Conservation (phyloP, 2,329 filamentous ascomycete genomes). For the Colletotrichum sp. region DNA sequence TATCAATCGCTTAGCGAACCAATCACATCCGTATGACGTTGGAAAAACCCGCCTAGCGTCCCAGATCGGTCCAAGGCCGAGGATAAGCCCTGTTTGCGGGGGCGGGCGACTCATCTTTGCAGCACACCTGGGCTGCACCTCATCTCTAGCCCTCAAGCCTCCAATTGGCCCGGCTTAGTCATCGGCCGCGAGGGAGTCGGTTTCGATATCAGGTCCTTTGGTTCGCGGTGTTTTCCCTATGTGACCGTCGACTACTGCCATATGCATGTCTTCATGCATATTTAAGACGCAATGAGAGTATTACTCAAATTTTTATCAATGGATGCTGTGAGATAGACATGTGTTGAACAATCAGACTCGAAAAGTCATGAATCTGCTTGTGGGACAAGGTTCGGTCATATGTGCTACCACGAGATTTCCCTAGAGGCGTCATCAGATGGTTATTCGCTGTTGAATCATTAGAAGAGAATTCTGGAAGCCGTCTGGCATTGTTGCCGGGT, state of each 20-base stretch:
- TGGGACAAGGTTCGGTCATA: too few relatives aligned
- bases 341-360: too few relatives aligned
- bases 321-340: too few relatives aligned
- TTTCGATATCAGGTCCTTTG: background rate
- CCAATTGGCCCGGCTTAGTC: constrained; percentile 9
- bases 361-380: too few relatives aligned
- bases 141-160: background rate
- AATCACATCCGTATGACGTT: constrained; percentile 40
- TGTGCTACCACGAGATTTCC: too few relatives aligned
- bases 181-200: background rate
- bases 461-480: too few relatives aligned
- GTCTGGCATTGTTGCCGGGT: too few relatives aligned
- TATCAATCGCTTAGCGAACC: constrained; percentile 30
- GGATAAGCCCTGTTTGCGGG: constrained; percentile 21
- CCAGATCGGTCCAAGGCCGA: constrained; percentile 19
- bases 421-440: too few relatives aligned
- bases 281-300: background rate
- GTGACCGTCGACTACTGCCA: background rate
- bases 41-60: constrained; percentile 27
- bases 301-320: too few relatives aligned
- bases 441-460: too few relatives aligned
- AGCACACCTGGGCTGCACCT: background rate
- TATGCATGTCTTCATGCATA: background rate
- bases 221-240: fast-evolving
- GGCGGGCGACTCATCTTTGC: constrained; percentile 4